Conservation (phyloP, 2,329 filamentous ascomycete species). For the Cucurbitaria berberidis region DNA sequence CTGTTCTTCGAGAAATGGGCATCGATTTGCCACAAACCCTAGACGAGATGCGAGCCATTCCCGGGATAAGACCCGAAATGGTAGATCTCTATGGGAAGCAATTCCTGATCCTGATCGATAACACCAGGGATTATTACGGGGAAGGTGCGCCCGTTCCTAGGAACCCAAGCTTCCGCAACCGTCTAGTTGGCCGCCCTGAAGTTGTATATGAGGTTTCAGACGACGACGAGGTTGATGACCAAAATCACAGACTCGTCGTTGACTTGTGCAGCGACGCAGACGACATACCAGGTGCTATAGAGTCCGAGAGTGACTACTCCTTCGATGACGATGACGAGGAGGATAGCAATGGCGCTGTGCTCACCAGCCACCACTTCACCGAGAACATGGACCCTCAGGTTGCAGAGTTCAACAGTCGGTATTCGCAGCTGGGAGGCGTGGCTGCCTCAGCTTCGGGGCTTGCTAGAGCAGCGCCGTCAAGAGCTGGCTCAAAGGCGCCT, state of each 20-base stretch:
- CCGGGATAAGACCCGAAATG: constrained; percentile 67
- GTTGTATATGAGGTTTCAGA: constrained; percentile 43
- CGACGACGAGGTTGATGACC: constrained; percentile 53
- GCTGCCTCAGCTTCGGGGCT: constrained; percentile 17
- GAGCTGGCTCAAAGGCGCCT: constrained; percentile 21
- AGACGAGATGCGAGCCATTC: constrained; percentile 68
- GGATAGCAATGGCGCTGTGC: constrained; percentile 26
- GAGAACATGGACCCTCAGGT: constrained; percentile 34
- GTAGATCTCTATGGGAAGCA: constrained; percentile 66
- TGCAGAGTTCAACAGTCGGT: constrained; percentile 36
- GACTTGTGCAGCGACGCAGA: constrained; percentile 50
- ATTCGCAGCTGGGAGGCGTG: constrained; percentile 25
- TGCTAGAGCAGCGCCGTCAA: constrained; percentile 14
- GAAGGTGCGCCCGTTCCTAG: constrained; percentile 21
- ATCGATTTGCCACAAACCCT: constrained; percentile 69
- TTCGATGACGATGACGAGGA: constrained; percentile 29
- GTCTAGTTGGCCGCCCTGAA: constrained; percentile 18
- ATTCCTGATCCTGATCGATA: constrained; percentile 65
- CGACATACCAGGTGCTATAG: constrained; percentile 9
- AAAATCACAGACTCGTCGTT: constrained; percentile 58
- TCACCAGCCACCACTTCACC: constrained; percentile 40
- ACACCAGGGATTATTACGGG: constrained; percentile 35
- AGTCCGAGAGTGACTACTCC: constrained; percentile 28
- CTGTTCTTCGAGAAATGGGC: constrained; percentile 74
- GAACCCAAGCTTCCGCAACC: constrained; percentile 17